phyloP scores from a whole-genome alignment of 176 grass and related monocot genomes.

The Rhynchospora pubera region DNA sequence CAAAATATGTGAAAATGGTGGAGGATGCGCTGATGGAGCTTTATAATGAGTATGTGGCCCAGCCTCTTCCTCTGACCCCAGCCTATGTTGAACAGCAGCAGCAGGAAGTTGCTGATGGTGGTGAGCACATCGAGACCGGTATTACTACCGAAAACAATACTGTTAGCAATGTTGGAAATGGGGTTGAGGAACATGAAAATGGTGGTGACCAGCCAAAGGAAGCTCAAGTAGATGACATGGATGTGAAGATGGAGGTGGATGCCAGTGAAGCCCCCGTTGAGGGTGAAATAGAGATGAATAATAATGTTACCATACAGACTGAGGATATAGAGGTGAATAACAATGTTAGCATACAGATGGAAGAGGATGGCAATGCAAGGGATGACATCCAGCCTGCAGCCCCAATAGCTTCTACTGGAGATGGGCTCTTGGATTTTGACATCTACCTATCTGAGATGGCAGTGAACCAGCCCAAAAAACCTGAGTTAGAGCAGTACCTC shows the following conservation, averaged over 20 bases:
- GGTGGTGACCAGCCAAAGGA: background rate
- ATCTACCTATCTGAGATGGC: conserved; percentile 27
- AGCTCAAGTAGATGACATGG: background rate
- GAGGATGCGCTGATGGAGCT: conserved; percentile 33
- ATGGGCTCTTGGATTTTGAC: conserved; percentile 28
- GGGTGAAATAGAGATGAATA: conserved; percentile 24
- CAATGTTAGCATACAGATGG: conserved; percentile 11
- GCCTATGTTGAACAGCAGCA: conserved; percentile 20
- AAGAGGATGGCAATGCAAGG: background rate
- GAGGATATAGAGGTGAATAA: conserved; percentile 14
- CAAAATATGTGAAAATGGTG: conserved; percentile 37
- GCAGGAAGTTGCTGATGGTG: background rate
- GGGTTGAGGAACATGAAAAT: conserved; percentile 2
- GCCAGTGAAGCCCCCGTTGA: background rate
- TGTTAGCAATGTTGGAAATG: conserved; percentile 9
- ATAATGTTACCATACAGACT: conserved; percentile 20
- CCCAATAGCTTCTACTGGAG: background rate
- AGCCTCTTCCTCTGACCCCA: conserved; percentile 21
- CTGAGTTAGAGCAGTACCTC: conserved; percentile 45
- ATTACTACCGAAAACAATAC: conserved; percentile 11
- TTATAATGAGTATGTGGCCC: conserved; percentile 29
- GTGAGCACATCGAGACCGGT: background rate
- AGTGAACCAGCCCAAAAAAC: conserved; percentile 19
- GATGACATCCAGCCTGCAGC: conserved; percentile 18
- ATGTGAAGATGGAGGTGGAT: conserved; percentile 6